Evolutionary conservation across 108 stramenopile genomes (phyloP), one percentile per base, ranked within the genome.

Genomic region (Cyclotella baltica): DNA sequence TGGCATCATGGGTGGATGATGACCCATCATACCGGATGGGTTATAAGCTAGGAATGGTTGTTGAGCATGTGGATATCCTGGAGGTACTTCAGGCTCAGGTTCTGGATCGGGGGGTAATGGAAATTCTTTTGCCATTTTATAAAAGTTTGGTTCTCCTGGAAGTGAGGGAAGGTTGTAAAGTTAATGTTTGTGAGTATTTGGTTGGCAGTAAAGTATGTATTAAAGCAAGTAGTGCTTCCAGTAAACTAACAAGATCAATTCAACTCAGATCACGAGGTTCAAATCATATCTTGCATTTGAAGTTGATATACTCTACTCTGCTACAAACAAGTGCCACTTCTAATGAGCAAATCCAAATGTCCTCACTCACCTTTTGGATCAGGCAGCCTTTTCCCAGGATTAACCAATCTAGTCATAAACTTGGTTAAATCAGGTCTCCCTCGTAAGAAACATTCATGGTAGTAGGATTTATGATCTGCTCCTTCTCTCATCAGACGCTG

Each of bases 371-470:
- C 73, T 4, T 62, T 48, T 31, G 61, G 61, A 40, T 75, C 73
- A 6, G 79, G 79, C 48, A 80, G 43, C 50, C 79, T 61, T 50
- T 74, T 73, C 9, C 79, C 79, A 0, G 72, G 67, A 63, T 80
- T 80, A 29, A 62, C 48, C 20, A 74, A 58, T 20, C 79, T 62
- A 18, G 53, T 47, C 72, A 80, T 80, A 35, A 74, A 38, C 33
- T 63, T 82, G 27, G 78, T 75, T 25, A 83, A 65, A 22, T 77
- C 75, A 3, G 78, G 77, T 11, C 69, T 52, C 22, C 83, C 77
- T 31, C 83, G 73, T 48, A 83, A 55, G 38, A 83, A 83, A 48
- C 67, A 80, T 62, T 83, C 83, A 55, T 83, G 83, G 37, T 83
- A 83, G 43, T 83, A 83, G 4, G 70, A 70, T 66, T 72, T 76